A percentile compares a stretch with the other conserved stretches of the same genome.
Evolutionary conservation across 768 basidiomycete genomes (phyloP).

Genomic region (Lactarius sp.): DNA sequence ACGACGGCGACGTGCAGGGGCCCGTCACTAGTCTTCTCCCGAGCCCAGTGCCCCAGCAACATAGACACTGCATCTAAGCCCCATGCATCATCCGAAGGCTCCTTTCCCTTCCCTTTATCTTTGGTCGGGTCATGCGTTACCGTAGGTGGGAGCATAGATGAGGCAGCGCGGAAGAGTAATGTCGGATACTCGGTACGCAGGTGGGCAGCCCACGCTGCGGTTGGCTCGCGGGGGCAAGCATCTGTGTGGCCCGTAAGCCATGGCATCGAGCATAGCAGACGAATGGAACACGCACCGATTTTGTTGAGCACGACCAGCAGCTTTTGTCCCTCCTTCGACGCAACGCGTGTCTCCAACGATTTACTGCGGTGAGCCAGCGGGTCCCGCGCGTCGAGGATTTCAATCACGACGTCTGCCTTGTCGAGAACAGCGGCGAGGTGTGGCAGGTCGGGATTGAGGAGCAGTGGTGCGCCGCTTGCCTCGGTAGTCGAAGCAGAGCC

Average conservation of each 20-base stretch:
- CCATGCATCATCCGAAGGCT: slow-evolving; percentile 51
- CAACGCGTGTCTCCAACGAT: slow-evolving; percentile 53
- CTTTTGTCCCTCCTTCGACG: slow-evolving; percentile 41
- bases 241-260: slow-evolving; percentile 43
- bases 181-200: slow-evolving; percentile 60
- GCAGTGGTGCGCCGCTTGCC: slow-evolving; percentile 53
- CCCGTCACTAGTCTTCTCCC: slow-evolving; percentile 43
- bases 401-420: slow-evolving; percentile 69
- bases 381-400: slow-evolving; percentile 84
- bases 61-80: slow-evolving; percentile 52
- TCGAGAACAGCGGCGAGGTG: slow-evolving; percentile 65
- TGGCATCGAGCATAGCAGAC: neutral
- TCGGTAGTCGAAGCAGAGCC: slow-evolving; percentile 32
- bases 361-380: slow-evolving; percentile 65
- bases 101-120: slow-evolving; percentile 42
- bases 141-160: slow-evolving; percentile 53
- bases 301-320: slow-evolving; percentile 78
- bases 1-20: slow-evolving; percentile 70
- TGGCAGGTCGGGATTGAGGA: slow-evolving; percentile 60
- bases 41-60: slow-evolving; percentile 44
- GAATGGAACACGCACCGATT: slow-evolving; percentile 54
- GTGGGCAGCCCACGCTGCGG: slow-evolving; percentile 60
- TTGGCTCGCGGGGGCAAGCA: slow-evolving; percentile 70
- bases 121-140: slow-evolving; percentile 27
- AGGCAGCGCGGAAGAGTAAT: slow-evolving; percentile 67